Percentiles rank a stretch among this genome's conserved stretches.
Evolutionary conservation across 164 flowering plant species (phyloP).

Genomic region (Umbilicus rupestris): DNA sequence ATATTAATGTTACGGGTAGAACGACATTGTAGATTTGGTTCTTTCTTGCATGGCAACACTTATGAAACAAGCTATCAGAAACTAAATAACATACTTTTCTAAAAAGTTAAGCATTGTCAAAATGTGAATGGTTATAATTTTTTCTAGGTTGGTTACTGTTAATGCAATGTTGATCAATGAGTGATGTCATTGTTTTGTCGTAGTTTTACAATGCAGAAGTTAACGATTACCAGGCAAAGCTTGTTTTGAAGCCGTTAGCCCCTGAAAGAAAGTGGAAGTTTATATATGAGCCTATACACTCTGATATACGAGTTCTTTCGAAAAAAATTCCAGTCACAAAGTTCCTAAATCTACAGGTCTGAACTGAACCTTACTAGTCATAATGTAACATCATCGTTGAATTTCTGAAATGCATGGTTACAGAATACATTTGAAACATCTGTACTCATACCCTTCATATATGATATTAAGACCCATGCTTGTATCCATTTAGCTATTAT

Average conservation of each 20-base stretch:
- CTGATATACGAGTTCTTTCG: slow-evolving; percentile 63
- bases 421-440: too few relatives aligned
- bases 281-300: slow-evolving; percentile 64
- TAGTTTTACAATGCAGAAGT: slow-evolving; percentile 70
- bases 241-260: slow-evolving; percentile 66
- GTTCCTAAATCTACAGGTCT: slow-evolving; percentile 79
- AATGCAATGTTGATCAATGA: background rate
- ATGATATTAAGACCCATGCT: background rate
- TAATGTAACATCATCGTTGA: background rate
- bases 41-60: background rate
- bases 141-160: background rate
- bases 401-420: too few relatives aligned
- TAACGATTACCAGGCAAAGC: slow-evolving; percentile 68
- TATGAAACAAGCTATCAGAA: too few relatives aligned
- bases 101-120: background rate
- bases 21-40: slow-evolving; percentile 3
- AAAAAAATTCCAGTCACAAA: slow-evolving; percentile 77
- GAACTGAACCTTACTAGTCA: background rate
- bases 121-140: background rate
- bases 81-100: too few relatives aligned
- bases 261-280: slow-evolving; percentile 69
- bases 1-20: too few relatives aligned
- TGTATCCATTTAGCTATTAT: background rate
- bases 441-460: too few relatives aligned
- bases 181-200: background rate